Conservation (phyloP, 805 yeast genomes). For the Maudiozyma bulderi region DNA sequence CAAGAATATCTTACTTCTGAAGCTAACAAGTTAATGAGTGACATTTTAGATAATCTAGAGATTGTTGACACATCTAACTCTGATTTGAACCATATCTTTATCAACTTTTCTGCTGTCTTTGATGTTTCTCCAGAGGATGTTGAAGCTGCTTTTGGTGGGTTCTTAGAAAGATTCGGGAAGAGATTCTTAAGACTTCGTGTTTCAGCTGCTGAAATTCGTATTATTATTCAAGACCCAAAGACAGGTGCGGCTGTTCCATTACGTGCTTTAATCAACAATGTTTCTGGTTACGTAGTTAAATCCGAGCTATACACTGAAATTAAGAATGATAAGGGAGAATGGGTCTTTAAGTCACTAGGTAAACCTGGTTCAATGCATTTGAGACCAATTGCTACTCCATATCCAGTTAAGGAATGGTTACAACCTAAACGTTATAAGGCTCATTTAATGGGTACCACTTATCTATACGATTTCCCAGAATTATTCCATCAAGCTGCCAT, state of each 20-base stretch:
- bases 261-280: conserved; percentile 93
- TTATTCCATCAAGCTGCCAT: conserved; percentile 86
- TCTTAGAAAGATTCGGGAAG: conserved; percentile 94
- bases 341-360: conserved; percentile 95
- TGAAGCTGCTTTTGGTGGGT: conserved; percentile 94
- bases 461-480: conserved; percentile 98
- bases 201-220: conserved; percentile 95
- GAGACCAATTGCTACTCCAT: conserved; percentile 91
- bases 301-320: conserved; percentile 92
- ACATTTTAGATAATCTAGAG: conserved; percentile 89
- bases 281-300: conserved; percentile 93
- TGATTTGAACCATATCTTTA: conserved; percentile 93
- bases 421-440: conserved; percentile 99
- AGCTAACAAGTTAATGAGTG: conserved; percentile 92
- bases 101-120: conserved; percentile 93
- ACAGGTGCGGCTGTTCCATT: conserved; percentile 90
- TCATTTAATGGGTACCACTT: conserved; percentile 95
- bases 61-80: conserved; percentile 90
- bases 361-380: conserved; percentile 95
- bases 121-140: conserved; percentile 92
- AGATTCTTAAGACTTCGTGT: conserved; percentile 94
- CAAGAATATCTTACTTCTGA: conserved; percentile 93
- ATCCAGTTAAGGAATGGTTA: conserved; percentile 94
- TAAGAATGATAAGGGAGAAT: conserved; percentile 83
- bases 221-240: conserved; percentile 82